Base-by-base conservation (phyloP, 2,329 filamentous ascomycete genomes). In the Aspergillus ruber region DNA sequence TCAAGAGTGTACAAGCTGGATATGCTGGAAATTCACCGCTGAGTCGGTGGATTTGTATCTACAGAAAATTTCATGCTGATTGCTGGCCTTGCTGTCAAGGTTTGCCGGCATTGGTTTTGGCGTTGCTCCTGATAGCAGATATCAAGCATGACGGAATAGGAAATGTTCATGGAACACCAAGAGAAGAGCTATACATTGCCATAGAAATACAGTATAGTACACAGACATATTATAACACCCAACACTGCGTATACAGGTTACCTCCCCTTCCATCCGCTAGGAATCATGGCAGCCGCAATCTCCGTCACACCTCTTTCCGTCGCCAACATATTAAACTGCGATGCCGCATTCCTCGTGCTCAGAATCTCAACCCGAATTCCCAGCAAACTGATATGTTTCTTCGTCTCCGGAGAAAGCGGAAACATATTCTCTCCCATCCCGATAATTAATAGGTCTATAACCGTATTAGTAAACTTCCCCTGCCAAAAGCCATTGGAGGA, bases 321-420 rank as follows among this genome's bases (percentile, higher is more conserved):
- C n/a, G 90, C 91, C 46, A 98, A 73, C 60, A 98, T 66, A 64
- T 98, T 98, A 68, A 93, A 98, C 66, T 96, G 90, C 29, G 90
- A 86, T 1, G 91, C 88, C 7, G 93, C 93, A 69, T 97, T 97
- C 53, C 89, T 78, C 27, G 93, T 97, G 70, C 97, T 93, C 62
- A 91, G 79, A 3, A 96, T 78, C 62, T 98, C 93, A 4, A 97
- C 77, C 48, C 88, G 78, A 57, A 97, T 86, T 0, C 93, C 93
- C 38, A 97, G 69, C 25, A 80, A 78, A 52, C 84, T 85, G 48
- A 98, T 82, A 57, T 83, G 77, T 49, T 76, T 77, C 57, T 85
- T 83, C 39, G 88, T 88, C 56, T 82, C 77, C 1, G 87, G 86
- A 47, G 86, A 88, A 6, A 97, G 70, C 0, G 90, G 90, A 43